These are phyloP conservation scores for Dendrothele bispora DNA, from an alignment of 768 basidiomycete genomes.

Conservation along the genomic window DNA sequence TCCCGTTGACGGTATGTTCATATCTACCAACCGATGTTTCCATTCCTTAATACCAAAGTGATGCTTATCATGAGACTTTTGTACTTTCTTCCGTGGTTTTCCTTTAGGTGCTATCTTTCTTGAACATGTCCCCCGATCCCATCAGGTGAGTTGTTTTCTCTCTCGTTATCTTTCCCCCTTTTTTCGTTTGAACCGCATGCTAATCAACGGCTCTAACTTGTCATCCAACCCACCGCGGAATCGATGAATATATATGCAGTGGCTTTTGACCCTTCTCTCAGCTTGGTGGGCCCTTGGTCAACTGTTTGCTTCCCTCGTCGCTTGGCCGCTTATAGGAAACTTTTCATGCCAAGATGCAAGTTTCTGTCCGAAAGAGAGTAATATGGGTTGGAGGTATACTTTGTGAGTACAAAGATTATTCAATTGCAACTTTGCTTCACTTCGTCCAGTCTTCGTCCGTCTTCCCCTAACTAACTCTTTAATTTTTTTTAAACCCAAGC, in stretches of 20 bases:
- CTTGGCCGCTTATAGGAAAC: conserved; percentile 56
- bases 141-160: conserved; percentile 27
- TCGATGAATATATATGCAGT: background rate
- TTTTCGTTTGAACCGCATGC: too few relatives aligned
- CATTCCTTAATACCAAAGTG: background rate
- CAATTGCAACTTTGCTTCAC: background rate
- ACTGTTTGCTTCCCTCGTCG: conserved; percentile 41
- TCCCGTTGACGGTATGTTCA: conserved; percentile 46
- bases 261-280: conserved; percentile 8
- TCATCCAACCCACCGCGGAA: too few relatives aligned
- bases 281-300: conserved; percentile 10
- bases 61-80: conserved; percentile 1
- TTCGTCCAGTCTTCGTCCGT: background rate
- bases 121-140: conserved; percentile 42
- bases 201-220: too few relatives aligned
- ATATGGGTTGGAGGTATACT: conserved; percentile 65
- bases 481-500: conserved; percentile 11
- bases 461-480: conserved; percentile 41
- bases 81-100: background rate
- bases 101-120: conserved; percentile 40
- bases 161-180: conserved; percentile 2
- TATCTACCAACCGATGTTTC: background rate
- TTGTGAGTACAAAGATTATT: conserved; percentile 35
- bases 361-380: conserved; percentile 46
- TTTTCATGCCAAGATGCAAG: conserved; percentile 47